Conservation (phyloP, 257 asterid genomes). For the Oldenlandia corymbosa region DNA sequence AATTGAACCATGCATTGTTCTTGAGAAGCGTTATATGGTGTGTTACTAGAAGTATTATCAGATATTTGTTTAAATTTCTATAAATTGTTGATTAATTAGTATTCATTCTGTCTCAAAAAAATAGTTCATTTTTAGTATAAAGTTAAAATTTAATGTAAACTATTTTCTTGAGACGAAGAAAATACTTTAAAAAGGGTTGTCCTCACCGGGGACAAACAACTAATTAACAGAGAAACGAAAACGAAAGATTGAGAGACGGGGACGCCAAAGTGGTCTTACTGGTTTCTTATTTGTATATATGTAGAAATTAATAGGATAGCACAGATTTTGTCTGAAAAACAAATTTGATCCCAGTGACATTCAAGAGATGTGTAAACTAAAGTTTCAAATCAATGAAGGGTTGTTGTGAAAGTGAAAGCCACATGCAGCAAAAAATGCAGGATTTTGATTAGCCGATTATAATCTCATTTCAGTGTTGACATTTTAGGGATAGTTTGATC, state of each 20-base stretch:
- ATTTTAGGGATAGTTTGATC: too few species aligned
- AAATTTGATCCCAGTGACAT: not conserved
- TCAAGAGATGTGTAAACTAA: constrained; percentile 3
- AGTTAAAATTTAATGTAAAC: too few species aligned
- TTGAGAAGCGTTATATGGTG: too few species aligned
- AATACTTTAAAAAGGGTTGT: constrained; percentile 1
- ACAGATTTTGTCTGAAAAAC: constrained; percentile 11
- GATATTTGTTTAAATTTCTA: too few species aligned
- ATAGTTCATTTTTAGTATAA: too few species aligned
- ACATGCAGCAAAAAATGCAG: constrained; percentile 33
- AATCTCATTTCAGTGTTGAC: too few species aligned
- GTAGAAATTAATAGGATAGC: constrained; percentile 4
- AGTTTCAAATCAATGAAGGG: constrained; percentile 7
- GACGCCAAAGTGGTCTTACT: not conserved
- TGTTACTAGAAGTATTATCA: too few species aligned
- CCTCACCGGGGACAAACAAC: constrained; percentile 1
- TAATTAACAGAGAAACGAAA: constrained; percentile 1
- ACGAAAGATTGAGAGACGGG: constrained; percentile 9
- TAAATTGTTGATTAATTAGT: not conserved
- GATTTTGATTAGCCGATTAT: constrained; percentile 4
- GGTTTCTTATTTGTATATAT: constrained; percentile 7
- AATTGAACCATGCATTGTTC: too few species aligned
- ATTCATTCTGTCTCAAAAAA: too few species aligned
- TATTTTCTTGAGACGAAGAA: too few species aligned
- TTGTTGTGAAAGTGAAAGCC: constrained; percentile 39